These are phyloP conservation scores for Boechera stricta DNA, from an alignment of 345 rosid species.

Conservation along the genomic window DNA sequence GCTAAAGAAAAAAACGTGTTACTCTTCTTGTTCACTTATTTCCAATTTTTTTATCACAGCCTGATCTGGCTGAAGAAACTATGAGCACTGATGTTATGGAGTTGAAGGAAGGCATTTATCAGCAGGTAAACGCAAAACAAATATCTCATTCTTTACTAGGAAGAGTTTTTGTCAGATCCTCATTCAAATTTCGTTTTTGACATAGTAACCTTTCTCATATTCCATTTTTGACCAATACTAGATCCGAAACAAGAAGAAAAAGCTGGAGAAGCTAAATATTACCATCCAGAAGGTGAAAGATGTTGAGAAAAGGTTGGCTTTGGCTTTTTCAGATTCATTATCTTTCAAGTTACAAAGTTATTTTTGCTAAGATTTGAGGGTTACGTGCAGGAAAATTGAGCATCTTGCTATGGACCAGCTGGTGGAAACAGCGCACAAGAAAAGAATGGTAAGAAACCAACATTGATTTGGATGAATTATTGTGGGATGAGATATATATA, in stretches of 20 bases:
- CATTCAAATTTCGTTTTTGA: conserved; percentile 16
- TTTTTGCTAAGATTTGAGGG: conserved; percentile 35
- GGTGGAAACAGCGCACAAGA: conserved; percentile 80
- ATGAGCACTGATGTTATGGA: conserved; percentile 68
- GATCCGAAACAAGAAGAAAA: conserved; percentile 67
- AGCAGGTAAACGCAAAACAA: conserved; percentile 60
- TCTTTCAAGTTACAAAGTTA: conserved; percentile 15
- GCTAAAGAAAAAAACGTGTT: conserved; percentile 5
- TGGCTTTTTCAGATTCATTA: conserved; percentile 22
- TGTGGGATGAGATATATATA: conserved; percentile 26
- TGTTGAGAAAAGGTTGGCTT: conserved; percentile 64
- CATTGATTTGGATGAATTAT: not conserved
- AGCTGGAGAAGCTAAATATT: conserved; percentile 62
- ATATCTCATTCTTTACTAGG: not conserved
- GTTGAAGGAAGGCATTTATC: conserved; percentile 68
- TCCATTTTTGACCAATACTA: conserved; percentile 45
- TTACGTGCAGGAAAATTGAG: conserved; percentile 71
- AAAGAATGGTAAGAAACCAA: conserved; percentile 63
- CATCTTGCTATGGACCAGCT: conserved; percentile 84
- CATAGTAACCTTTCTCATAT: conserved; percentile 9
- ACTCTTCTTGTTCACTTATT: conserved; percentile 19
- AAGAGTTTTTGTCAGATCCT: not conserved
- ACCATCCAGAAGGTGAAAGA: conserved; percentile 61
- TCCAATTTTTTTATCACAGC: conserved; percentile 56
- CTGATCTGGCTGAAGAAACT: conserved; percentile 82